Evolutionary conservation across 140 eudicot species (phyloP), one percentile per base, ranked within the genome.

Genomic region (Erigeron philadelphicus): DNA sequence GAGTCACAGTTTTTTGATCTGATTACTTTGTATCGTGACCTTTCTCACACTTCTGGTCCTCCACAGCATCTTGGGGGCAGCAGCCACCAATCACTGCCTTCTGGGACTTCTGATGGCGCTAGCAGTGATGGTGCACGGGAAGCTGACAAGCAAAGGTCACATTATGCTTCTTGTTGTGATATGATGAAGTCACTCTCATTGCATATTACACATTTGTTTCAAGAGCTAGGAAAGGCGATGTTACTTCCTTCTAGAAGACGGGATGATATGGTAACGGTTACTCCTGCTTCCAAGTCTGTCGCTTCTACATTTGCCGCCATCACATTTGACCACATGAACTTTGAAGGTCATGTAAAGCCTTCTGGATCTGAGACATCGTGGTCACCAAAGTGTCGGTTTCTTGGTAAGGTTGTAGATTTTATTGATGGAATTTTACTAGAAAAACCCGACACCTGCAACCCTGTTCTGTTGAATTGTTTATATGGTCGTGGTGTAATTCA

Each of bases 201-300:
- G 75, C 97, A 87, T 71, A 87, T 94, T 21, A 87, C 88, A 44
- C 87, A 87, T 85, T 73, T 94, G 88, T 89, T 94, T 82, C 97
- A 89, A 75, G 99, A 89, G 78, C 74, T 94, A 79, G 99, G 97
- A n/a, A 94, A 94, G 81, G 89, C 85, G 6, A 89, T 90, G 97
- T 57, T 90, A 72, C 84, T 85, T 76, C 95, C 97, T 44, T 87
- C 97, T 48, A 87, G 99, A 48, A 81, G 99, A 58, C 81, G 99
- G 21, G 97, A 94, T 70, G 99, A 94, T 77, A 57, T 73, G 72
- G 81, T 85, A 19, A 85, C 83, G 38, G 81, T 94, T 47, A 81
- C 96, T 0, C 91, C 96, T 12, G 61, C 99, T 60, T 80, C 99
- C 47, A 94, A 84, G 76, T 78, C 95, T 21, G 95, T 94, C 46